These are phyloP conservation scores for Tieghemiomyces parasiticus DNA, from an alignment of 192 early-diverging fungal species.

Conservation along the genomic window DNA sequence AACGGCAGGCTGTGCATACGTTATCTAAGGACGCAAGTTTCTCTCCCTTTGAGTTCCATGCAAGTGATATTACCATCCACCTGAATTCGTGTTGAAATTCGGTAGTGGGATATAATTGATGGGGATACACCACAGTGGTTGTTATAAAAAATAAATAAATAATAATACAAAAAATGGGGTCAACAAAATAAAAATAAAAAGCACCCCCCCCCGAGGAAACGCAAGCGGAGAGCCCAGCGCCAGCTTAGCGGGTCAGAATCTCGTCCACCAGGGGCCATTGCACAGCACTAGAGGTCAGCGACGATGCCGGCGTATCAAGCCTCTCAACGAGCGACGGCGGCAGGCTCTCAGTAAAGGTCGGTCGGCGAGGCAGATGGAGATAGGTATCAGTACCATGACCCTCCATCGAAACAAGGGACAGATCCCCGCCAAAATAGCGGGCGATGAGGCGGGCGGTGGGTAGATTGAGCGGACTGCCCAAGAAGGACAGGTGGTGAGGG, in stretches of 20 bases:
- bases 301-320: not conserved
- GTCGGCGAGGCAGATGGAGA: slow-evolving; percentile 28
- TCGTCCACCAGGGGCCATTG: not conserved
- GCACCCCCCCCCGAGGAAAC: too few relatives aligned
- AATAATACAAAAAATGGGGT: too few relatives aligned
- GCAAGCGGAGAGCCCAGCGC: too few relatives aligned
- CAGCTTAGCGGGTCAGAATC: not conserved
- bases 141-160: too few relatives aligned
- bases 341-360: slow-evolving; percentile 19
- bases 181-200: too few relatives aligned
- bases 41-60: too few relatives aligned
- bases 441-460: slow-evolving; percentile 38
- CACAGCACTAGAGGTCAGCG: not conserved
- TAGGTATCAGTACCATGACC: slow-evolving; percentile 46
- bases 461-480: slow-evolving; percentile 24
- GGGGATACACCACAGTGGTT: too few relatives aligned
- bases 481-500: slow-evolving; percentile 18
- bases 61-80: too few relatives aligned
- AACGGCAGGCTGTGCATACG: not conserved
- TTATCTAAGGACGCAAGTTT: too few relatives aligned
- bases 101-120: too few relatives aligned
- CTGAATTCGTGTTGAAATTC: too few relatives aligned
- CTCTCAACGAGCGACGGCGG: too few relatives aligned
- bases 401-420: slow-evolving; percentile 48
- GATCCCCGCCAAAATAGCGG: slow-evolving; percentile 47